phyloP scores from a whole-genome alignment of 441 rosid species.

The Erodium texanum region DNA sequence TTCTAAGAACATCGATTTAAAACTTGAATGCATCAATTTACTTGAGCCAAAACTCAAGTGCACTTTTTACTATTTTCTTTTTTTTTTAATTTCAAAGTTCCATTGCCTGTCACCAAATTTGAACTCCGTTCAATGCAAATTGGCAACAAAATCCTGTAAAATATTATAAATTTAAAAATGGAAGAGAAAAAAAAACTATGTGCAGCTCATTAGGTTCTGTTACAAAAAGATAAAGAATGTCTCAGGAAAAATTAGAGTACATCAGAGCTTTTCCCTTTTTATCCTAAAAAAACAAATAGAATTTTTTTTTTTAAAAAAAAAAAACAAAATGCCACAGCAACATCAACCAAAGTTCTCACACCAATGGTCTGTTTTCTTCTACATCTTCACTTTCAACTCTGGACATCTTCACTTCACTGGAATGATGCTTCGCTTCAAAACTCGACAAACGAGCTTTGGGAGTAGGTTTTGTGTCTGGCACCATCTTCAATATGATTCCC shows the following conservation, averaged over 20 bases:
- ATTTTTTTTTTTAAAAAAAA: too few relatives aligned
- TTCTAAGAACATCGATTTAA: too few relatives aligned
- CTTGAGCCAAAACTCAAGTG: too few relatives aligned
- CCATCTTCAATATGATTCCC: conserved; percentile 70
- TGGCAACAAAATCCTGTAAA: too few relatives aligned
- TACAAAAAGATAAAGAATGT: too few relatives aligned
- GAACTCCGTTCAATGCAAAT: background rate
- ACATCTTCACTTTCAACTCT: background rate
- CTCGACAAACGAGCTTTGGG: conserved; percentile 15
- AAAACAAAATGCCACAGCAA: background rate
- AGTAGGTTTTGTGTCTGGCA: conserved; percentile 44
- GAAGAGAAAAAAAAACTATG: too few relatives aligned
- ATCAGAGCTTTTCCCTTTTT: background rate
- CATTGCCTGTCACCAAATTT: background rate
- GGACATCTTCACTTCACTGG: background rate
- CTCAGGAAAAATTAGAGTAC: background rate
- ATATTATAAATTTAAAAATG: too few relatives aligned
- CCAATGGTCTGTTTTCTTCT: conserved; percentile 1
- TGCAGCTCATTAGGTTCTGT: too few relatives aligned
- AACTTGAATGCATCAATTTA: too few relatives aligned
- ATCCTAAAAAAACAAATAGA: background rate
- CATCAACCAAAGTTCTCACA: background rate
- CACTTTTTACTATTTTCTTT: too few relatives aligned
- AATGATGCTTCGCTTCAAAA: background rate
- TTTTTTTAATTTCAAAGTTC: too few relatives aligned